phyloP scores from a whole-genome alignment of 1,139 yeast genomes.

The Yamadazyma atmosphaerica region DNA sequence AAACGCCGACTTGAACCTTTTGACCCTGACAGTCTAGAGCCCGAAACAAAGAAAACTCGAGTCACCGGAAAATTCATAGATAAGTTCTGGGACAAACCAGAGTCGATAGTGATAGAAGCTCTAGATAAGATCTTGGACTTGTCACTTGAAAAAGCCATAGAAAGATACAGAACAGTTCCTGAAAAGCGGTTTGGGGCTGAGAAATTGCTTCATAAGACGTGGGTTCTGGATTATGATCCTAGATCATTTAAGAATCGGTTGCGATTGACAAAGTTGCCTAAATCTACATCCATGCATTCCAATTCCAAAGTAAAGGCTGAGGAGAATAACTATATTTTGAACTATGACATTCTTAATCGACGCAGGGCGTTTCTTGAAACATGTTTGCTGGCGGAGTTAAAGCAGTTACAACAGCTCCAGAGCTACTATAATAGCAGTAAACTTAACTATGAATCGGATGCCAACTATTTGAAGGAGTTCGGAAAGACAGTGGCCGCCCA shows the following conservation, averaged over 20 bases:
- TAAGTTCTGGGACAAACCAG: conserved; percentile 36
- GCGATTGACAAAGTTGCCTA: conserved; percentile 36
- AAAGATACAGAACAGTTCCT: conserved; percentile 21
- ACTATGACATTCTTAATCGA: conserved; percentile 30
- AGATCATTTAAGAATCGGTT: conserved; percentile 35
- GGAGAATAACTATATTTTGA: conserved; percentile 23
- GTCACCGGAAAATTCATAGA: conserved; percentile 35
- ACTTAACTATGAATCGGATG: conserved; percentile 30
- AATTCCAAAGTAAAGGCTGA: conserved; percentile 15
- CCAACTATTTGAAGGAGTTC: conserved; percentile 31
- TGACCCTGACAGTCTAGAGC: conserved; percentile 17
- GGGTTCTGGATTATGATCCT: conserved; percentile 28
- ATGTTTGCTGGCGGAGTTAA: conserved; percentile 42
- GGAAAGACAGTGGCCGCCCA: conserved; percentile 18
- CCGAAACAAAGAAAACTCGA: conserved; percentile 19
- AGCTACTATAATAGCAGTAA: conserved; percentile 25
- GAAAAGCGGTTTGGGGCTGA: conserved; percentile 28
- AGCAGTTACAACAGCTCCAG: conserved; percentile 38
- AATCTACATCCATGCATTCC: conserved; percentile 20
- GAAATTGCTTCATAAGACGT: conserved; percentile 25
- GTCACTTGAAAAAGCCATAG: conserved; percentile 31
- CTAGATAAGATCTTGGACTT: conserved; percentile 31
- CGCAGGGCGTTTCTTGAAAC: conserved; percentile 37
- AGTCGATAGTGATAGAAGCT: conserved; percentile 19
- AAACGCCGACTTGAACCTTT: conserved; percentile 7